Percentiles rank a stretch among this genome's conserved stretches.
These are phyloP conservation scores for Monilinia aucupariae DNA, from an alignment of 2,329 filamentous ascomycete genomes.

Conservation along the genomic window DNA sequence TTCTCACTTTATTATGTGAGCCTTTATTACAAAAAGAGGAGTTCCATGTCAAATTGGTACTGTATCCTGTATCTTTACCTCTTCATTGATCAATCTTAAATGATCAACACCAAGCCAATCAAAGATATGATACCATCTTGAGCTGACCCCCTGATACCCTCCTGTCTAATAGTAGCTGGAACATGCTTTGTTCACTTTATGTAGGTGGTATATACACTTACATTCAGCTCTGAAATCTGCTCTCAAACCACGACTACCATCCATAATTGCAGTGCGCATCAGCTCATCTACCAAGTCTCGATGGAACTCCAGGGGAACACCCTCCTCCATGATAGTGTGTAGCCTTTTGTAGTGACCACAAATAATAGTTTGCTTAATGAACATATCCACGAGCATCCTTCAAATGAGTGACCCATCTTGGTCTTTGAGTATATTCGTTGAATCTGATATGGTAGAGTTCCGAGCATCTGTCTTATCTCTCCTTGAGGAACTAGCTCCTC, in stretches of 20 bases:
- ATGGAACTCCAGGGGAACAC: background rate
- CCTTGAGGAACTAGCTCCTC: background rate
- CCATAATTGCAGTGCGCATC: background rate
- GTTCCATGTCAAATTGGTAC: too few species aligned
- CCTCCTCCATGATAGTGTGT: background rate
- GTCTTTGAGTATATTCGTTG: background rate
- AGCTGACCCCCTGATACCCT: background rate
- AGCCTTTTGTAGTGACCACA: background rate
- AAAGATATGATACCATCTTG: too few species aligned
- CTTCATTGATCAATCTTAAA: too few species aligned
- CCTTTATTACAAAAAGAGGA: too few species aligned
- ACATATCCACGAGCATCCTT: background rate
- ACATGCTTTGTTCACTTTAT: background rate
- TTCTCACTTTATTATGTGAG: too few species aligned
- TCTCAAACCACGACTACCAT: accelerated
- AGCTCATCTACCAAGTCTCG: background rate
- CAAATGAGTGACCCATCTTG: background rate
- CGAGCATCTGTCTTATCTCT: background rate
- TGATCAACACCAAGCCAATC: too few species aligned
- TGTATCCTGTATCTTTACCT: too few species aligned
- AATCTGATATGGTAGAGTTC: background rate
- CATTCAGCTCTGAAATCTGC: accelerated
- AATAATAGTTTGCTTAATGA: background rate
- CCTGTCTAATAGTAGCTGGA: background rate
- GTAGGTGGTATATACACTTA: background rate